Conservation (phyloP, 768 basidiomycete genomes). For the Rhizopogon rudus region DNA sequence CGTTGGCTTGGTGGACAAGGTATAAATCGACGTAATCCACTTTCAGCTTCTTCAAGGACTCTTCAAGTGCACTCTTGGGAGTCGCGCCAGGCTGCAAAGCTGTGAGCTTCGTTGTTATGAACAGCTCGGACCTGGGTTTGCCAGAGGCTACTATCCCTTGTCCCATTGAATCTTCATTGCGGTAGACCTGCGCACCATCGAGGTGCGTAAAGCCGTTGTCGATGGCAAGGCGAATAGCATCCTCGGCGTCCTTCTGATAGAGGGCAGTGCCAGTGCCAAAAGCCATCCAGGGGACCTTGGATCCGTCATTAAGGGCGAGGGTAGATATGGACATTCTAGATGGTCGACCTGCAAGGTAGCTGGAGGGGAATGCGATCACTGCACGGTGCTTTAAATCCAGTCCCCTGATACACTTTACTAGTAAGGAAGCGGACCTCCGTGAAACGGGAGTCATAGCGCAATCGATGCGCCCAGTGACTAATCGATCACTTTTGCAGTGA, state of each 20-base stretch:
- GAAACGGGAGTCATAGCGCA: constrained; percentile 2
- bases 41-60: constrained; percentile 50
- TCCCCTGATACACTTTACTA: constrained; percentile 5
- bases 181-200: constrained; percentile 59
- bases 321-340: constrained; percentile 22
- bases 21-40: constrained; percentile 59
- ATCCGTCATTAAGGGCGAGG: constrained; percentile 52
- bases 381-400: constrained; percentile 6
- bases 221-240: constrained; percentile 41
- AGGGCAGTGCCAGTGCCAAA: constrained; percentile 62
- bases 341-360: constrained; percentile 5
- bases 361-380: not conserved
- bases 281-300: constrained; percentile 48
- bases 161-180: constrained; percentile 51
- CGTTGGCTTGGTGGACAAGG: constrained; percentile 48
- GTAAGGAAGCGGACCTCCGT: constrained; percentile 9
- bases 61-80: constrained; percentile 43
- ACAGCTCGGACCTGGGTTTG: constrained; percentile 50
- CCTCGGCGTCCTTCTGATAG: constrained; percentile 37
- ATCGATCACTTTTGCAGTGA: not conserved
- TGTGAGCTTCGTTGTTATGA: constrained; percentile 55
- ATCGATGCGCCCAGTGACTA: not conserved
- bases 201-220: constrained; percentile 55
- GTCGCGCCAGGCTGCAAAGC: constrained; percentile 32
- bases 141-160: constrained; percentile 45